Evolutionary conservation across 1,139 yeast genomes (phyloP), one percentile per base, ranked within the genome.

Genomic region (Yamadazyma friedrichii): DNA sequence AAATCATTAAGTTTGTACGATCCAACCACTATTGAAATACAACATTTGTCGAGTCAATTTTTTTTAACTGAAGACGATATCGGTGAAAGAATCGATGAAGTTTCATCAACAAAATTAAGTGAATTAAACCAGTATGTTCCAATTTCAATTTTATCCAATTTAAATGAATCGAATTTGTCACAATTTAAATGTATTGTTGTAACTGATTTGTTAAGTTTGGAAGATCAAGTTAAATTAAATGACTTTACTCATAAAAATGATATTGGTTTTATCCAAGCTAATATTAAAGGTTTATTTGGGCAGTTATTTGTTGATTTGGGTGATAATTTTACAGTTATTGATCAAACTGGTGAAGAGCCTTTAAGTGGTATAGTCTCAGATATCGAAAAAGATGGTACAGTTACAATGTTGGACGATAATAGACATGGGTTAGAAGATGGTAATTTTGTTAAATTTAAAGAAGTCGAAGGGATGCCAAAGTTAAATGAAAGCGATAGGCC

Each of bases 361-460:
- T 70, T 73, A 38, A 62, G 82, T 3, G 98, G 98, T 33, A 86
- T 87, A 47, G 88, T 89, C 4, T 85, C 95, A 1, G 95, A 87
- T 58, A 83, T 93, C 48, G 96, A 89, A 57, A 61, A 72, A n/a
- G 78, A 88, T 56, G 98, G 98, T 41, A 84, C 91, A 4, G 96
- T 93, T 27, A 86, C 97, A 20, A 88, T 88, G 74, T 76, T 91
- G 54, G 96, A 87, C 58, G 98, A 89, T 52, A 82, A 80, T 47
- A 82, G 98, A 62, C 99, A 93, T 59, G 96, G 96, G 10, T 72
- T 93, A 43, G 88, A 89, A 67, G 96, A 88, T 61, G 98, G 97
- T 15, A 87, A 87, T 55, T 87, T 69, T 58, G 96, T 93, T 41
- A 86, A 84, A 59, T 91, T 91, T 56, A 61, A 87, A n/a, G 98